Evolutionary conservation across 2,329 filamentous ascomycete species (phyloP), one percentile per base, ranked within the genome.

Genomic region (Diaporthe citriasiana): DNA sequence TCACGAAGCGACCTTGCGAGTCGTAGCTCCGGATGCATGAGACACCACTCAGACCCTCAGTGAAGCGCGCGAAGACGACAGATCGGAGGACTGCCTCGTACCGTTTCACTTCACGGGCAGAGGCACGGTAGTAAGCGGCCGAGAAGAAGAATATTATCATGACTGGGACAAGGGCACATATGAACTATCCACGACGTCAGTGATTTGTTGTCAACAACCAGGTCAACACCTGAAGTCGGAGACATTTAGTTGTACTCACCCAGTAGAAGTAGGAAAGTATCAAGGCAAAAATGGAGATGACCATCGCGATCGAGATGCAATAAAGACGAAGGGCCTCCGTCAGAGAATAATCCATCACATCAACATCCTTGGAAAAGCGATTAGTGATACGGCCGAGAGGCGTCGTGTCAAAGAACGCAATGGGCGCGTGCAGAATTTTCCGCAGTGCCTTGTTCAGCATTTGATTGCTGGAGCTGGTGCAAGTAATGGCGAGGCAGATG

Each of bases 271-370:
- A 93, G 2, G 88, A 87, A 75, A 93, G 90, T 81, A 93, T 91
- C 76, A 93, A 83, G 70, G 89, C 86, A 79, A 93, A 91, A 57
- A 92, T 89, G 3, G 89, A 88, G 8, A 88, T 81, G 73, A 92
- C 91, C 86, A 90, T 90, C 27, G 88, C 88, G 77, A 92, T 84
- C 0, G 90, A 93, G 57, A 93, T 79, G 76, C 89, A 88, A 81
- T 91, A 93, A 85, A 93, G 92, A 74, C 91, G 88, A 80, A 93
- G 91, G 1, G 89, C 87, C 75, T 93, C 91, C 0, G 89, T 89
- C 19, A 93, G 84, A 25, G 88, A 89, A 79, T 92, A 92, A 80
- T 93, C 92, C 90, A 93, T 92, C n/a, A 90, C 90, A 78, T 93
- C 90, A 55, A 93, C 88, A 78, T 93, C 92, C 79, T 92, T 92